phyloP scores from a whole-genome alignment of 2,329 filamentous ascomycete genomes.

The Aspergillus fumigatus region DNA sequence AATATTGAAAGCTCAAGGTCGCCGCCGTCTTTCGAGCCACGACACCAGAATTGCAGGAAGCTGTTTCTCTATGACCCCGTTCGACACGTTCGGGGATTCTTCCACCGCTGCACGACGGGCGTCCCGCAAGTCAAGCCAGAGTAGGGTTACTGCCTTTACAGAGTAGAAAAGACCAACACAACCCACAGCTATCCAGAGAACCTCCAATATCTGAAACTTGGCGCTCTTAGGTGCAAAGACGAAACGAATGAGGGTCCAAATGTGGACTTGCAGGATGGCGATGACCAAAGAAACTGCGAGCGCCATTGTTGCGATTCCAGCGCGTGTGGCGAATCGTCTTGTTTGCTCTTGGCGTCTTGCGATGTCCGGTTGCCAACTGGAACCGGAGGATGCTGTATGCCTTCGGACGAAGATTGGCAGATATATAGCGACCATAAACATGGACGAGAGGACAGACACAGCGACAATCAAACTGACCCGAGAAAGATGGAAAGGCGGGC shows the following conservation, averaged over 20 bases:
- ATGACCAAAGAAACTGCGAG: not conserved
- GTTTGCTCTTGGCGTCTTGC: not conserved
- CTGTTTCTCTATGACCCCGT: not conserved
- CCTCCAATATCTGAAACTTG: not conserved
- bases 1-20: not conserved
- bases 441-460: not conserved
- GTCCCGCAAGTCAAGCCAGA: constrained; percentile 4
- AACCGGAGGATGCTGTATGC: not conserved
- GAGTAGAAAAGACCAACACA: not conserved
- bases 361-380: not conserved
- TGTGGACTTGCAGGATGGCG: not conserved
- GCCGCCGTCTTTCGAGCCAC: constrained; percentile 2
- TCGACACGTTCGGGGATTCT: not conserved
- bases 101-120: not conserved
- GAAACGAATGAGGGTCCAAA: not conserved
- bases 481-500: not conserved
- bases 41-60: constrained; percentile 2
- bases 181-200: not conserved
- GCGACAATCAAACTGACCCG: not conserved
- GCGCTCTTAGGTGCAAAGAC: not conserved
- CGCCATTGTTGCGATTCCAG: not conserved
- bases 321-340: not conserved
- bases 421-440: not conserved
- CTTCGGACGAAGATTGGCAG: not conserved
- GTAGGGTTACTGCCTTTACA: not conserved